These are phyloP conservation scores for Leccinellum luteum DNA, from an alignment of 768 basidiomycete genomes.

Conservation along the genomic window DNA sequence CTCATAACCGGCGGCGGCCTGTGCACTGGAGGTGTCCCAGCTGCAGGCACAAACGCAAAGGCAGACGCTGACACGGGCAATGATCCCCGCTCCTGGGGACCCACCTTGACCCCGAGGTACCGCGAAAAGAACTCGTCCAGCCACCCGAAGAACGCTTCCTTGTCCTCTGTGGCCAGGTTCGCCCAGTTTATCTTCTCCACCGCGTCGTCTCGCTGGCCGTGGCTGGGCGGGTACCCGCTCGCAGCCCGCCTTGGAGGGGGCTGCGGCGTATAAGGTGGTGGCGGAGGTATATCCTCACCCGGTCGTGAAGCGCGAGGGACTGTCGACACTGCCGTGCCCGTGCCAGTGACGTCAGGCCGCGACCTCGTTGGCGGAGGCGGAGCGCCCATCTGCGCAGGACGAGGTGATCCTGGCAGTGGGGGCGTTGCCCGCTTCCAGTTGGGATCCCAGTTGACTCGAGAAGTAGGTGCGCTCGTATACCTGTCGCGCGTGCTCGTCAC, in stretches of 20 bases:
- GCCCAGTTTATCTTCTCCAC: conserved; percentile 57
- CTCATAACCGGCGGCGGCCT: not conserved
- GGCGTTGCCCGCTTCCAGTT: conserved; percentile 48
- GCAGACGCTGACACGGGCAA: not conserved
- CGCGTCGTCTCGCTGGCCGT: conserved; percentile 1
- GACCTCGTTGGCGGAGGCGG: conserved; percentile 37
- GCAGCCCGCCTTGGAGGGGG: conserved; percentile 29
- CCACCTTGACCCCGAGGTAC: conserved; percentile 31
- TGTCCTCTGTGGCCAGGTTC: conserved; percentile 65
- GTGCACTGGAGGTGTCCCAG: not conserved
- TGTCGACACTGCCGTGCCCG: conserved; percentile 8
- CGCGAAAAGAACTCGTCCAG: conserved; percentile 77
- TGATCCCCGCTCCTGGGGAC: conserved; percentile 5
- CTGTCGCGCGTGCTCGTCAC: conserved; percentile 55
- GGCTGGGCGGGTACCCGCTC: conserved; percentile 24
- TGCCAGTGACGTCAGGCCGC: conserved; percentile 9
- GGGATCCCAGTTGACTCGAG: conserved; percentile 63
- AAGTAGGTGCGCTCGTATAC: conserved; percentile 52
- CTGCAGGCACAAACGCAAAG: not conserved
- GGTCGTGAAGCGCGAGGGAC: conserved; percentile 16
- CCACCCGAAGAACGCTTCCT: conserved; percentile 72
- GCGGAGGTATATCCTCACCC: conserved; percentile 7
- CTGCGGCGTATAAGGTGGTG: conserved; percentile 14
- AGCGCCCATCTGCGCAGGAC: conserved; percentile 8
- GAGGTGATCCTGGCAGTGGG: conserved; percentile 16